Conservation (phyloP, 2,329 filamentous ascomycete genomes). For the Nannizziopsis barbatae region DNA sequence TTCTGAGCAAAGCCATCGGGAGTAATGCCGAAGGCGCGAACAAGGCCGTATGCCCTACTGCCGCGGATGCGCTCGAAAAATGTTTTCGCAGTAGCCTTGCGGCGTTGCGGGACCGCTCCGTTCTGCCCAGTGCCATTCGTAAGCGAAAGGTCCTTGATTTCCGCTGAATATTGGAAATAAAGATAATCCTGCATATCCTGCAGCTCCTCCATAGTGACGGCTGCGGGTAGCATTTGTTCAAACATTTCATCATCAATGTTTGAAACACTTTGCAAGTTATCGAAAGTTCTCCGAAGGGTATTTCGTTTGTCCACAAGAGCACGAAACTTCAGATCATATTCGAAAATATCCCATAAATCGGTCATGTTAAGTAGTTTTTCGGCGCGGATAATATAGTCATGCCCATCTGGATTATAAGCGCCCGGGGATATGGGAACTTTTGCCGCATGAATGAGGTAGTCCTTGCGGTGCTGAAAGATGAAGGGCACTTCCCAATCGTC, state of each 20-base stretch:
- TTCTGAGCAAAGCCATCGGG: conserved; percentile 84
- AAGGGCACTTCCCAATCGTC: conserved; percentile 95
- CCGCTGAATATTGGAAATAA: conserved; percentile 79
- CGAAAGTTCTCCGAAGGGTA: conserved; percentile 65
- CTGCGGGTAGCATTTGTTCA: conserved; percentile 67
- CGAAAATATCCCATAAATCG: conserved; percentile 89
- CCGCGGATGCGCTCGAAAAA: conserved; percentile 76
- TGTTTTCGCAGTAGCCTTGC: conserved; percentile 70
- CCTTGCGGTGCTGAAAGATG: conserved; percentile 95
- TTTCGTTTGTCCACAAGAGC: conserved; percentile 88
- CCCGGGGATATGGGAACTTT: conserved; percentile 53
- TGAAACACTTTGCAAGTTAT: conserved; percentile 57
- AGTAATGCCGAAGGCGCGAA: conserved; percentile 79
- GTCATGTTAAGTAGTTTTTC: conserved; percentile 86
- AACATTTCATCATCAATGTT: conserved; percentile 62
- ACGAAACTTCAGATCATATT: conserved; percentile 89
- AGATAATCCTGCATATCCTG: conserved; percentile 95
- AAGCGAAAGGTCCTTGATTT: conserved; percentile 68
- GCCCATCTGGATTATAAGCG: conserved; percentile 56
- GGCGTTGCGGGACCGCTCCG: conserved; percentile 57
- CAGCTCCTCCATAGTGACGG: conserved; percentile 82
- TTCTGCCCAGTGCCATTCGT: conserved; percentile 47
- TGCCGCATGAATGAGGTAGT: conserved; percentile 85
- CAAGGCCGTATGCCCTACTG: conserved; percentile 67
- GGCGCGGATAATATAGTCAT: conserved; percentile 61